Evolutionary conservation across 495 filamentous ascomycete genomes (phyloP).

Genomic region (Poronia punctata): DNA sequence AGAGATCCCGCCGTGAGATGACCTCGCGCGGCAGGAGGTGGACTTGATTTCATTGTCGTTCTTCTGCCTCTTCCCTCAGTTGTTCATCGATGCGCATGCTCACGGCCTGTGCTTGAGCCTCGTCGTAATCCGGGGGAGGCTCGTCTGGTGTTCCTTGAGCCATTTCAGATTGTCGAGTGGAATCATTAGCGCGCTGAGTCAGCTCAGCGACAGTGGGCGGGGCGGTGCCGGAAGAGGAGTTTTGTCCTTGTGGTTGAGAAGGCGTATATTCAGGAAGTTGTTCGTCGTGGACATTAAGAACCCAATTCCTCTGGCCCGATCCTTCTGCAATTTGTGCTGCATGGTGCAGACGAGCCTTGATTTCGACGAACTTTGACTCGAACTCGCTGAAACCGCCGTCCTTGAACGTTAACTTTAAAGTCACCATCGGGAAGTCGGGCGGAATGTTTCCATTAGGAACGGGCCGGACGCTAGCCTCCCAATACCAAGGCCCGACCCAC

Average conservation of each 20-base stretch:
- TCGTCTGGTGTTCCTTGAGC: slow-evolving; percentile 55
- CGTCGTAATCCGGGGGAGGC: slow-evolving; percentile 89
- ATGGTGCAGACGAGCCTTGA: slow-evolving; percentile 76
- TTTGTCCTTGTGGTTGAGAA: slow-evolving; percentile 16
- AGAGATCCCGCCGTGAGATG: no score
- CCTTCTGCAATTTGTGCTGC: slow-evolving; percentile 61
- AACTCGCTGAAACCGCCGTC: slow-evolving; percentile 95
- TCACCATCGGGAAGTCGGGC: slow-evolving; percentile 60
- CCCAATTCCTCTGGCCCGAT: slow-evolving; percentile 39
- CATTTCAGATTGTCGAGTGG: slow-evolving; percentile 14
- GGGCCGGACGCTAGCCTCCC: slow-evolving; percentile 72
- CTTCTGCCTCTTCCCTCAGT: slow-evolving; percentile 38
- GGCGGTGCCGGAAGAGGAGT: slow-evolving; percentile 13
- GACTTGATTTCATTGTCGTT: slow-evolving; percentile 35
- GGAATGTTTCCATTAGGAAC: slow-evolving; percentile 82
- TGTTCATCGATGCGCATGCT: slow-evolving; percentile 40
- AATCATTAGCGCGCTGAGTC: slow-evolving; percentile 9
- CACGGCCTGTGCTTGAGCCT: slow-evolving; percentile 77
- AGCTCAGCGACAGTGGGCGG: slow-evolving; percentile 12
- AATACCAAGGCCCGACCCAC: slow-evolving; percentile 94
- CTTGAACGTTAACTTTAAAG: slow-evolving; percentile 80
- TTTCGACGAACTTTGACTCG: slow-evolving; percentile 70
- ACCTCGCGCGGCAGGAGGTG: no score
- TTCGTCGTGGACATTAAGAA: slow-evolving; percentile 64
- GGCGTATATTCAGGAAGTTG: slow-evolving; percentile 77